These are phyloP conservation scores for Alternaria postmessia DNA, from an alignment of 2,329 filamentous ascomycete genomes.

Conservation along the genomic window DNA sequence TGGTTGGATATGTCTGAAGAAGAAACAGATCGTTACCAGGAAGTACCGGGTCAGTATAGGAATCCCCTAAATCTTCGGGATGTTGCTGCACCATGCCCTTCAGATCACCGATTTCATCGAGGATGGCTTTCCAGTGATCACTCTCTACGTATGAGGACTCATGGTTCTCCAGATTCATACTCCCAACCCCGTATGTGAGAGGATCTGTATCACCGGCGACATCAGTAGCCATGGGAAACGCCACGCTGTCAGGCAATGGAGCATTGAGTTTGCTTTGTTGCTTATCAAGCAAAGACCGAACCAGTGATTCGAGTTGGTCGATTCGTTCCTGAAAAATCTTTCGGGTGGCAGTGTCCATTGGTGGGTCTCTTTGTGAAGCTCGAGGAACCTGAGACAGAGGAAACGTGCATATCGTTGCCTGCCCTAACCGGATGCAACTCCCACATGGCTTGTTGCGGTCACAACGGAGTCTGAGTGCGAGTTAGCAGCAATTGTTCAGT, in stretches of 20 bases:
- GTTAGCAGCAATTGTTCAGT: neutral
- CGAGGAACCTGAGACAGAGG: neutral
- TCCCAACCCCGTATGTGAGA: neutral
- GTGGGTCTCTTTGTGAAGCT: neutral
- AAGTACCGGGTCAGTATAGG: neutral
- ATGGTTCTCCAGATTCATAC: neutral
- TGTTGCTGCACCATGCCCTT: neutral
- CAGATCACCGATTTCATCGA: neutral
- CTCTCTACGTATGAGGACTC: neutral
- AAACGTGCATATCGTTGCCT: neutral
- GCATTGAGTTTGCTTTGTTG: neutral
- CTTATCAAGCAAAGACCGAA: neutral
- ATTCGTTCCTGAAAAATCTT: neutral
- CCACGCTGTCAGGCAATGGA: neutral
- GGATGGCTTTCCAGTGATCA: constrained; percentile 3
- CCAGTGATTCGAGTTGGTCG: neutral
- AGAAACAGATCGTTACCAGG: constrained; percentile 4
- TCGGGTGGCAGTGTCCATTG: neutral
- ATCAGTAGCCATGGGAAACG: neutral
- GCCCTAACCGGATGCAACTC: neutral
- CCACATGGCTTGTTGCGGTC: neutral
- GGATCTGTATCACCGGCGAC: neutral
- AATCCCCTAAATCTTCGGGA: neutral
- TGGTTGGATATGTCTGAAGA: neutral
- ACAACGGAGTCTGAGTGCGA: neutral